Conservation (phyloP, 2,329 filamentous ascomycete genomes). For the Lasiodiplodia hormozganensis region DNA sequence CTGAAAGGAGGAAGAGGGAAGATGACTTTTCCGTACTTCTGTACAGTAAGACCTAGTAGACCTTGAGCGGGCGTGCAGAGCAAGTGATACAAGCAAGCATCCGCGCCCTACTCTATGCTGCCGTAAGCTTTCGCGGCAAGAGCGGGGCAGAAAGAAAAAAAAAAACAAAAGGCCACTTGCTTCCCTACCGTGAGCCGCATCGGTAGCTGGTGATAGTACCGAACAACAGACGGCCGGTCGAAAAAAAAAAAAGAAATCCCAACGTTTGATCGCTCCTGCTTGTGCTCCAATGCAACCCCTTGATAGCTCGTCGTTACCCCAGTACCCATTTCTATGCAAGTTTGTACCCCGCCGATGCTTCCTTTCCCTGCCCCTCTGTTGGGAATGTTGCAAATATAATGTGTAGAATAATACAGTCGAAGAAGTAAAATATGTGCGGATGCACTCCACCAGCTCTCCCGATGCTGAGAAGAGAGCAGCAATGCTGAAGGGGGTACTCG, state of each 20-base stretch:
- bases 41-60: not conserved
- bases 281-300: not conserved
- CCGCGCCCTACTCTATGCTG: not conserved
- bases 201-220: not conserved
- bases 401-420: conserved; percentile 1
- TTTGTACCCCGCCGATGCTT: not conserved
- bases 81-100: not conserved
- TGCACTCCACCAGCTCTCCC: not conserved
- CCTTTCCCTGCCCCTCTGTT: not conserved
- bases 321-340: not conserved
- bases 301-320: not conserved
- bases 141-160: not conserved
- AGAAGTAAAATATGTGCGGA: not conserved
- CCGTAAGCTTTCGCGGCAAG: conserved; percentile 10
- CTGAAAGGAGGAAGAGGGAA: not conserved
- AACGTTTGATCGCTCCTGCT: not conserved
- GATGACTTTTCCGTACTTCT: not conserved
- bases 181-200: not conserved
- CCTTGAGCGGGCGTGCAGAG: too few species aligned
- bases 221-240: not conserved
- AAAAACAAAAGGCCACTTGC: not conserved
- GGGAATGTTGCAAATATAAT: not conserved
- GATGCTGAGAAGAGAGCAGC: not conserved
- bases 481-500: not conserved
- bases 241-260: not conserved